These are phyloP conservation scores for Curvularia sp. DNA, from an alignment of 2,329 filamentous ascomycete genomes.

Conservation along the genomic window DNA sequence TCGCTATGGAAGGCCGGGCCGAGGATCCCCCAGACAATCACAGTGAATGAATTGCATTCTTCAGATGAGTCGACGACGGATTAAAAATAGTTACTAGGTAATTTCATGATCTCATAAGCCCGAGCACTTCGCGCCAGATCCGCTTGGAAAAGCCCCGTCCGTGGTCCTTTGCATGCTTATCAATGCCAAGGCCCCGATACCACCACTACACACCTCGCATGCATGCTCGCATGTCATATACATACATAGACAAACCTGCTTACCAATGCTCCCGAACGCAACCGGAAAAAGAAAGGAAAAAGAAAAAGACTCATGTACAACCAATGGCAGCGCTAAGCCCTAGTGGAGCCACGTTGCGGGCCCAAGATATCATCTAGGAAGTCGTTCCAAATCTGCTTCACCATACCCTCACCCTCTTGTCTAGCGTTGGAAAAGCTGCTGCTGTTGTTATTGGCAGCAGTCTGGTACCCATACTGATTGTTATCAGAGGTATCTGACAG, in stretches of 20 bases:
- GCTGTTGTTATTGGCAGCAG: slow-evolving; percentile 61
- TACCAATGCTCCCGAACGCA: background rate
- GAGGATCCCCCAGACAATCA: background rate
- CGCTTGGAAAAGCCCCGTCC: slow-evolving; percentile 3
- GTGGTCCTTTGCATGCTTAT: background rate
- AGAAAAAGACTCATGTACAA: background rate
- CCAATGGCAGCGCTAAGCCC: slow-evolving; percentile 19
- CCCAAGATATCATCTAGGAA: slow-evolving; percentile 60
- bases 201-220: background rate
- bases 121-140: slow-evolving; percentile 47
- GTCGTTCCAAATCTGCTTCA: slow-evolving; percentile 56
- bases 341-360: slow-evolving; percentile 36
- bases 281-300: background rate
- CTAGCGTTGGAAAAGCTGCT: slow-evolving; percentile 38
- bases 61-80: background rate
- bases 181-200: background rate
- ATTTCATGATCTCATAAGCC: slow-evolving; percentile 45
- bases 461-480: slow-evolving; percentile 62
- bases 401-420: slow-evolving; percentile 52
- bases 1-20: background rate
- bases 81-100: slow-evolving; percentile 9
- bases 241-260: background rate
- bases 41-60: no score
- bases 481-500: slow-evolving; percentile 67
- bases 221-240: slow-evolving; percentile 2